These are phyloP conservation scores for Paragyromitra xinjiangensis DNA, from an alignment of 495 filamentous ascomycete genomes.

Conservation along the genomic window DNA sequence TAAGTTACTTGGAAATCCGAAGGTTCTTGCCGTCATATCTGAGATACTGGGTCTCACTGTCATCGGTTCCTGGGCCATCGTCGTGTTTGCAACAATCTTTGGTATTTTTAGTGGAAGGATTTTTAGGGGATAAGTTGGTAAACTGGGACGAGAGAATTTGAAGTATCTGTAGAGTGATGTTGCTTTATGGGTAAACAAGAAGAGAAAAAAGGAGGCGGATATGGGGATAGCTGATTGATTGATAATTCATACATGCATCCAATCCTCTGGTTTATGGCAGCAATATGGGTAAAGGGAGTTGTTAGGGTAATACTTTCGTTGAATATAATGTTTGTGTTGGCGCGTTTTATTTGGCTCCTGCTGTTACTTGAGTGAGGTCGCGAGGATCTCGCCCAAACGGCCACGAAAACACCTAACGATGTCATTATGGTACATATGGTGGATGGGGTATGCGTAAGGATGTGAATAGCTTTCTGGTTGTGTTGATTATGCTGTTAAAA, in stretches of 20 bases:
- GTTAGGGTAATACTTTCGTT: slow-evolving; percentile 14
- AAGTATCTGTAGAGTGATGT: not conserved
- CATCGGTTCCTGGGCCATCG: slow-evolving; percentile 35
- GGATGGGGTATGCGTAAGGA: too few species aligned
- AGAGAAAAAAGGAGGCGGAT: not conserved
- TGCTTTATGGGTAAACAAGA: not conserved
- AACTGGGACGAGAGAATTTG: not conserved
- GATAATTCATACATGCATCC: too few species aligned
- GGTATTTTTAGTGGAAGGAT: slow-evolving; percentile 50
- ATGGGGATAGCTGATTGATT: not conserved
- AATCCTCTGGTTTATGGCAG: not conserved
- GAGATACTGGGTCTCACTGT: slow-evolving; percentile 39
- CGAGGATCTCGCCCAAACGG: too few species aligned
- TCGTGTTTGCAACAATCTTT: slow-evolving; percentile 37
- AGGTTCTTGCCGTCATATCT: slow-evolving; percentile 31
- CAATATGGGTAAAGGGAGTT: too few species aligned
- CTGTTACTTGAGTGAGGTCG: too few species aligned
- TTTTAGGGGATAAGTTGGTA: slow-evolving; percentile 26
- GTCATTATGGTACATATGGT: too few species aligned
- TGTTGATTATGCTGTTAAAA: too few species aligned
- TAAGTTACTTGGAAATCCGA: slow-evolving; percentile 38
- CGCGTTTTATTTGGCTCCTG: not conserved
- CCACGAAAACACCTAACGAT: too few species aligned
- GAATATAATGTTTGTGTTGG: not conserved
- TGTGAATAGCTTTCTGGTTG: too few species aligned